A percentile compares a stretch with the other conserved stretches of the same genome.
Evolutionary conservation across 108 stramenopile genomes (phyloP).

Genomic region (Nitzschia sp.): DNA sequence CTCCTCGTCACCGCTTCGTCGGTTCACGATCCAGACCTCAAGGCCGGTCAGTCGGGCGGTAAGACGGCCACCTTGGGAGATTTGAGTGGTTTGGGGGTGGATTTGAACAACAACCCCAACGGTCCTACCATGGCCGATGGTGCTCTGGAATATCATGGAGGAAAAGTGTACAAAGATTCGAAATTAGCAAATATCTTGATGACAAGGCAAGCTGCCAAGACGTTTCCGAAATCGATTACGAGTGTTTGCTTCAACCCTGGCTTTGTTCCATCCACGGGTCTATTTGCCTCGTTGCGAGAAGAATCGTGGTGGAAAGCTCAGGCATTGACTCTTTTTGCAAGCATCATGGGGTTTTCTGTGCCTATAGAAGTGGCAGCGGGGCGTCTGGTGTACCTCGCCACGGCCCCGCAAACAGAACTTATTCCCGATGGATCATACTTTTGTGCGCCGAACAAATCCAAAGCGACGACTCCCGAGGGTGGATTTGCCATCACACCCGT

Average conservation of each 20-base stretch:
- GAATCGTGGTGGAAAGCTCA: constrained; percentile 9
- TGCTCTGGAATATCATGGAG: constrained; percentile 41
- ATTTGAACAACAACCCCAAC: background rate
- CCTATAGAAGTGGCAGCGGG: constrained; percentile 14
- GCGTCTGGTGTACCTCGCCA: constrained; percentile 10
- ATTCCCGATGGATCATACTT: constrained; percentile 13
- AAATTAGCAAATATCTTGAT: constrained; percentile 69
- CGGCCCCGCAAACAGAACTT: background rate
- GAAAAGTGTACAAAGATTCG: constrained; percentile 72
- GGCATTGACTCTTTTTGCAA: constrained; percentile 5
- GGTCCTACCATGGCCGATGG: constrained; percentile 68
- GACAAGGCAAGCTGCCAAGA: constrained; percentile 46
- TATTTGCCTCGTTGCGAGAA: constrained; percentile 47
- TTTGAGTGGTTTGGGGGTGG: constrained; percentile 45
- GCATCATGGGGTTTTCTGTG: constrained; percentile 12
- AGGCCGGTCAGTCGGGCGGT: constrained; percentile 52
- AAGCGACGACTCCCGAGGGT: background rate
- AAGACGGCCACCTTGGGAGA: constrained; percentile 56
- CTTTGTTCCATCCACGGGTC: constrained; percentile 60
- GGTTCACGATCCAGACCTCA: constrained; percentile 58
- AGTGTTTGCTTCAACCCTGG: constrained; percentile 61
- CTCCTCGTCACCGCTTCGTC: constrained; percentile 60
- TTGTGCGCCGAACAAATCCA: constrained; percentile 7
- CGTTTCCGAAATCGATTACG: constrained; percentile 23
- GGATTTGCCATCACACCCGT: constrained; percentile 6